Evolutionary conservation across 2,329 filamentous ascomycete genomes (phyloP).

Genomic region (Triangularia setosa): DNA sequence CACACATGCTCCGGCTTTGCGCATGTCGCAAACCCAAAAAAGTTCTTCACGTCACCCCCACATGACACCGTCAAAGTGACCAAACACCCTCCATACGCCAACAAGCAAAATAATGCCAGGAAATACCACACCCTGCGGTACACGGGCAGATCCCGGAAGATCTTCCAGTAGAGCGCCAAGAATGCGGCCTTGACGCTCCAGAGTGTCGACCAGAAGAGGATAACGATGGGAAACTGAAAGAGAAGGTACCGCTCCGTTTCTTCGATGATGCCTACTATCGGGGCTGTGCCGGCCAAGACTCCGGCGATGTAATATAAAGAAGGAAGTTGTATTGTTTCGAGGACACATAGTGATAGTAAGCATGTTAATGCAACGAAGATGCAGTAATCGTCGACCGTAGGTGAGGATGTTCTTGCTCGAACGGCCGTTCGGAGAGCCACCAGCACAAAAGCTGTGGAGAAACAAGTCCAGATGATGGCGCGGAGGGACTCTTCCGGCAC

Average conservation of each 20-base stretch:
- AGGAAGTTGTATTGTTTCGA: constrained; percentile 29
- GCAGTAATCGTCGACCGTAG: constrained; percentile 31
- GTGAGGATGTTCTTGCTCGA: constrained; percentile 21
- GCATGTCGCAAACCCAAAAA: constrained; percentile 28
- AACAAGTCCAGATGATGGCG: constrained; percentile 31
- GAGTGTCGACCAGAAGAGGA: constrained; percentile 31
- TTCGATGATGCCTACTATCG: constrained; percentile 19
- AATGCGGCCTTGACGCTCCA: constrained; percentile 31
- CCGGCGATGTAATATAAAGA: constrained; percentile 27
- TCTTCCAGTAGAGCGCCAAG: constrained; percentile 29
- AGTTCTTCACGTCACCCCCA: constrained; percentile 25
- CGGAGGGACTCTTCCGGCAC: constrained; percentile 20
- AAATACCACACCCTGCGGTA: constrained; percentile 29
- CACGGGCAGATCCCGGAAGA: constrained; percentile 26
- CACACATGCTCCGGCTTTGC: constrained; percentile 20
- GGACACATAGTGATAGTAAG: constrained; percentile 26
- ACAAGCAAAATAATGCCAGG: constrained; percentile 27
- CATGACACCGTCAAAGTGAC: constrained; percentile 28
- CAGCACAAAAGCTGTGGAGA: constrained; percentile 28
- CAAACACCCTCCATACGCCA: constrained; percentile 28
- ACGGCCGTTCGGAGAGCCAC: constrained; percentile 28
- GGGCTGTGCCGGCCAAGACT: constrained; percentile 19
- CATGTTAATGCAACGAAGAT: constrained; percentile 29
- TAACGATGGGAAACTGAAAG: constrained; percentile 29
- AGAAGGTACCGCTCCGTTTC: constrained; percentile 27